phyloP scores from a whole-genome alignment of 2,329 filamentous ascomycete genomes.

The Fusarium setosum region DNA sequence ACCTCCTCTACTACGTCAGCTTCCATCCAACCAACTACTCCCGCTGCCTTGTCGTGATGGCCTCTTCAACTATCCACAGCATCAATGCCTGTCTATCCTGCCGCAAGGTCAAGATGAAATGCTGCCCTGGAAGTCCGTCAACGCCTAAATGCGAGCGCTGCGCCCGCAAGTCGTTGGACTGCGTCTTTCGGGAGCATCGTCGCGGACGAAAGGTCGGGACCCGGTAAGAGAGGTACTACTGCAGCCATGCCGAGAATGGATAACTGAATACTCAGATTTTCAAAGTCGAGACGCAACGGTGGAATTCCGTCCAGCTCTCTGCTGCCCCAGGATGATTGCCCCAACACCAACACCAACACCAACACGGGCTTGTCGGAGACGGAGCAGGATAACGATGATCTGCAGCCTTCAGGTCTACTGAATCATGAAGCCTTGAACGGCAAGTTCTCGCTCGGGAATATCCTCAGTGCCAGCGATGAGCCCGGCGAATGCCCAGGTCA shows the following conservation, averaged over 20 bases:
- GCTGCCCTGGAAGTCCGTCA: conserved; percentile 33
- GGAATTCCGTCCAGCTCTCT: neutral
- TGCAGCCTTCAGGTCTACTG: conserved; percentile 49
- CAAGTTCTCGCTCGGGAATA: conserved; percentile 48
- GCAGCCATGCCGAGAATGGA: neutral
- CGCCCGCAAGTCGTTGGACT: conserved; percentile 50
- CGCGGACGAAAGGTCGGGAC: conserved; percentile 53
- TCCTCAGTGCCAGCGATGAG: conserved; percentile 39
- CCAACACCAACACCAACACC: neutral
- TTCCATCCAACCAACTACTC: neutral
- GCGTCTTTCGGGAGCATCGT: conserved; percentile 52
- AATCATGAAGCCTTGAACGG: conserved; percentile 48
- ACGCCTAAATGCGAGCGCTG: conserved; percentile 50
- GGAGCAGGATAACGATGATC: conserved; percentile 4
- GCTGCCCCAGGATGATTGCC: neutral
- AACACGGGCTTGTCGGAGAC: neutral
- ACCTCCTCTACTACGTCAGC: neutral
- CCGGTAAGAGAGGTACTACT: conserved; percentile 37
- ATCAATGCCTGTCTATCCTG: conserved; percentile 51
- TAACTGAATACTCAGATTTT: neutral
- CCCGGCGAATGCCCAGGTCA: neutral
- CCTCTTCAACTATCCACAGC: neutral
- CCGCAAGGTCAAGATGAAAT: conserved; percentile 54
- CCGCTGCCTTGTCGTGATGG: neutral
- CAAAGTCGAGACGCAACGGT: neutral